phyloP scores from a whole-genome alignment of 2,329 filamentous ascomycete genomes.

The Botryotinia convoluta region DNA sequence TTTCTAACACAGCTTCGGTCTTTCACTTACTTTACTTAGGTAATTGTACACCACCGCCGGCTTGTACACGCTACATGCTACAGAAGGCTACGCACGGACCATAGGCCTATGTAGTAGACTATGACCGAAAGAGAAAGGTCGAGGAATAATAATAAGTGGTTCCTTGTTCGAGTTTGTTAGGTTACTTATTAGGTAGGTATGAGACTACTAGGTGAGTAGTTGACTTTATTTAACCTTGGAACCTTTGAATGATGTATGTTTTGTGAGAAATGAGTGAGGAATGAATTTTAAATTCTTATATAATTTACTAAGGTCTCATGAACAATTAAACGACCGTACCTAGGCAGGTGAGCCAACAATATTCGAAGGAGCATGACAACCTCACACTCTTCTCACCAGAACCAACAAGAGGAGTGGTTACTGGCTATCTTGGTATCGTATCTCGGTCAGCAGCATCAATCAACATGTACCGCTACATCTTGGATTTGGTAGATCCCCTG shows the following conservation, averaged over 20 bases:
- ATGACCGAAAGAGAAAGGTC: not conserved
- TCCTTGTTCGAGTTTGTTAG: not conserved
- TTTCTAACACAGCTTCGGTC: constrained; percentile 19
- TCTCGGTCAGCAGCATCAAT: not conserved
- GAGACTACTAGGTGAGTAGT: not conserved
- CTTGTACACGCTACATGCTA: constrained; percentile 17
- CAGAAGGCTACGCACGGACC: not conserved
- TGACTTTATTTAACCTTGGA: too few species aligned
- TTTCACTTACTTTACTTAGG: constrained; percentile 14
- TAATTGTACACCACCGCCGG: constrained; percentile 18
- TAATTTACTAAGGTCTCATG: not conserved
- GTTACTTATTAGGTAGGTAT: not conserved
- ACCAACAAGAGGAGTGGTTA: not conserved
- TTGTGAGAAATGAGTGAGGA: not conserved
- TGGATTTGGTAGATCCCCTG: constrained; percentile 9
- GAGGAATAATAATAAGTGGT: not conserved
- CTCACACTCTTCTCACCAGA: not conserved
- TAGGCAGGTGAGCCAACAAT: not conserved
- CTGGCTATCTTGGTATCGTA: not conserved
- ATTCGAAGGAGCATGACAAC: not conserved
- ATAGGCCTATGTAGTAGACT: not conserved
- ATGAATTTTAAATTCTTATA: too few species aligned
- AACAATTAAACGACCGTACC: not conserved
- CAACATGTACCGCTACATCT: not conserved
- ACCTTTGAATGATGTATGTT: not conserved